phyloP scores from a whole-genome alignment of 306 rosid species.

The Pterocarpus santalinus region DNA sequence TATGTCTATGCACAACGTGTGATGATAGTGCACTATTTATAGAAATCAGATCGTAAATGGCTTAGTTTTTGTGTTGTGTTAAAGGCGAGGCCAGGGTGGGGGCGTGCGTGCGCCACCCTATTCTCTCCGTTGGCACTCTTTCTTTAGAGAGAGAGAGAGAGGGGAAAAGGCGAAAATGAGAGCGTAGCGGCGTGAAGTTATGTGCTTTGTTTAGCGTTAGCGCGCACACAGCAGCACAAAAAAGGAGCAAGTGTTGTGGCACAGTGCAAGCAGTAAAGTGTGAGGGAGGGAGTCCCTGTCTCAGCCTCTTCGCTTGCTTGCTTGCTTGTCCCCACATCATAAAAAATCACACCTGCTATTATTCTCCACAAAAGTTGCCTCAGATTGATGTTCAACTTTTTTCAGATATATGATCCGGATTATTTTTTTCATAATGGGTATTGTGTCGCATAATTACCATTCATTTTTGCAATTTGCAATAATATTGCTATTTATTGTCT shows the following conservation, averaged over 20 bases:
- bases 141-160: not conserved
- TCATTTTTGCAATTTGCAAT: not conserved
- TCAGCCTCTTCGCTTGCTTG: not conserved
- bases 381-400: not conserved
- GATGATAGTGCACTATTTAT: not conserved
- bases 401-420: not conserved
- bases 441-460: not conserved
- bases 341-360: conserved; percentile 1
- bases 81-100: not conserved
- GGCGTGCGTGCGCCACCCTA: conserved; percentile 52
- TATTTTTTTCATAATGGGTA: conserved; percentile 18
- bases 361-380: conserved; percentile 39
- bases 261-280: conserved; percentile 1
- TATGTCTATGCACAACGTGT: conserved; percentile 32
- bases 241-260: not conserved
- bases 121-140: conserved; percentile 29
- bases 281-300: not conserved
- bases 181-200: conserved; percentile 53
- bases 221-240: not conserved
- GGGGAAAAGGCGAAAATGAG: conserved; percentile 45
- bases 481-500: not conserved
- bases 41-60: conserved; percentile 3
- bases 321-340: conserved; percentile 37
- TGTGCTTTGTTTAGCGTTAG: conserved; percentile 34
- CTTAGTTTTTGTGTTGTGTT: not conserved